Conservation (phyloP, 2,329 filamentous ascomycete species). For the Ceratocystis variospora region DNA sequence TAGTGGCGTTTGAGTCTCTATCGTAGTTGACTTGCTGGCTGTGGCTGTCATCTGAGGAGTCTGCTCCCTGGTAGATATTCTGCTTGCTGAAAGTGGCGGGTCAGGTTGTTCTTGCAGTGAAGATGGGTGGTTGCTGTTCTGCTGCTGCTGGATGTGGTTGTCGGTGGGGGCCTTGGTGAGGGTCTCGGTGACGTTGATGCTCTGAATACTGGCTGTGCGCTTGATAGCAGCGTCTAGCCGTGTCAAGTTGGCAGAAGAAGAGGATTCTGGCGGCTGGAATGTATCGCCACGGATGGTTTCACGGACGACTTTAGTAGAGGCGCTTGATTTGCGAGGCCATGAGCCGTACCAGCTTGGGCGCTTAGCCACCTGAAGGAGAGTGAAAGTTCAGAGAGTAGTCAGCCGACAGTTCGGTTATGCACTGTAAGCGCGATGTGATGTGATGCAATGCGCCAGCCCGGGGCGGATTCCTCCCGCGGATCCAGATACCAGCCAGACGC, state of each 20-base stretch:
- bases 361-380: conserved; percentile 33
- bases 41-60: not conserved
- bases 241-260: conserved; percentile 34
- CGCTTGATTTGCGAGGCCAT: conserved; percentile 45
- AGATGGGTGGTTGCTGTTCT: not conserved
- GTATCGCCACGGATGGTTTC: conserved; percentile 48
- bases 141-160: not conserved
- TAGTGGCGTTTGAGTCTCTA: not conserved
- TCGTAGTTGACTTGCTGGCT: not conserved
- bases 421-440: not conserved
- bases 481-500: not conserved
- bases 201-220: conserved; percentile 24
- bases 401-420: not conserved
- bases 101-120: not conserved
- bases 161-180: not conserved
- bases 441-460: not conserved
- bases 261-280: conserved; percentile 33
- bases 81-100: not conserved
- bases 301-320: conserved; percentile 46
- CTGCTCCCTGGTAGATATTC: not conserved
- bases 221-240: conserved; percentile 32
- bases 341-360: conserved; percentile 49
- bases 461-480: not conserved
- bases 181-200: conserved; percentile 17
- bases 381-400: not conserved